phyloP scores from a whole-genome alignment of 192 early-diverging fungal genomes.

The Gonapodya prolifera region DNA sequence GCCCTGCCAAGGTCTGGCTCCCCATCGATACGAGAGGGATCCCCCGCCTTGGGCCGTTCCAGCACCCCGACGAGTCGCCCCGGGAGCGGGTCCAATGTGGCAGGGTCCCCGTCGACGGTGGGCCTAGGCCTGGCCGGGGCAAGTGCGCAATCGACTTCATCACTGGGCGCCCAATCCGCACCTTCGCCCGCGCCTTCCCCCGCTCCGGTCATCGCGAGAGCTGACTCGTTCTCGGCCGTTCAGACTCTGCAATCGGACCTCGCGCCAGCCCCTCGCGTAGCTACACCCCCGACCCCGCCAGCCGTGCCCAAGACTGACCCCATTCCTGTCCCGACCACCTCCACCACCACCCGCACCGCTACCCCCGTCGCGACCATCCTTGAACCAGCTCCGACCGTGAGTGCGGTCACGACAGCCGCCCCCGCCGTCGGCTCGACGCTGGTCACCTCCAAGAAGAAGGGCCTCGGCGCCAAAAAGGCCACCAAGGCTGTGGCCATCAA shows the following conservation, averaged over 20 bases:
- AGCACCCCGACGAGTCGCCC: neutral
- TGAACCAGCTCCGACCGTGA: neutral
- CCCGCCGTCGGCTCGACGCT: constrained; percentile 13
- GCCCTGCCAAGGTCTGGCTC: neutral
- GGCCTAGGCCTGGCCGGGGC: too few relatives aligned
- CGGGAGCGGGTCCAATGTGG: neutral
- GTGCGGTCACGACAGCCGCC: neutral
- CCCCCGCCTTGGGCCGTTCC: neutral
- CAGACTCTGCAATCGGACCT: neutral
- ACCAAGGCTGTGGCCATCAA: constrained; percentile 48
- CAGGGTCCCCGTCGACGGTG: neutral
- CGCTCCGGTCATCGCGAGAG: constrained; percentile 5
- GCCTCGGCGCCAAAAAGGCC: constrained; percentile 82
- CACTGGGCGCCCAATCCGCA: neutral
- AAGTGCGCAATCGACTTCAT: neutral
- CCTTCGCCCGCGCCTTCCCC: neutral
- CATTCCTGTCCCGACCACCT: neutral
- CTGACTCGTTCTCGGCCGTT: neutral
- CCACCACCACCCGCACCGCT: neutral
- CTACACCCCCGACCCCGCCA: constrained; percentile 7
- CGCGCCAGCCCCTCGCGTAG: constrained; percentile 7
- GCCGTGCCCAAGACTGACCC: too few relatives aligned
- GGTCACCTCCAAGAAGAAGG: constrained; percentile 31
- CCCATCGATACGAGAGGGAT: neutral
- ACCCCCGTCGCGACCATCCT: neutral